Conservation (phyloP, 108 stramenopile genomes). For the Cyclotella sp. region DNA sequence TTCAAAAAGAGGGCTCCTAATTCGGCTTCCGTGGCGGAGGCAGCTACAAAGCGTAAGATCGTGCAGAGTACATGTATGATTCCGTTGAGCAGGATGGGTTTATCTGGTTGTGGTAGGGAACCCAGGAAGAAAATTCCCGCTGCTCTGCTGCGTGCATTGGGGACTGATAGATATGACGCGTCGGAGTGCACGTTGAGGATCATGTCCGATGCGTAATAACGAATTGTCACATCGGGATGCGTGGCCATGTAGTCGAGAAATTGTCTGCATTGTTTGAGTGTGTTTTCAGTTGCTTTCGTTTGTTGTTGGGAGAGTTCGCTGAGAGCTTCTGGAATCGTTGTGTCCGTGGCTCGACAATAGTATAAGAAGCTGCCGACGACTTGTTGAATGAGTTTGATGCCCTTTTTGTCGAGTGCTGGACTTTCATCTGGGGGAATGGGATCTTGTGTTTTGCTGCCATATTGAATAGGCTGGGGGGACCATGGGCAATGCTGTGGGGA, state of each 20-base stretch:
- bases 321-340: background rate
- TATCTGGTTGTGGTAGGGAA: background rate
- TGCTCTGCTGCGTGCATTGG: background rate
- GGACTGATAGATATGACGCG: background rate
- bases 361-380: background rate
- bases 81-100: background rate
- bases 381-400: background rate
- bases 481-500: no score
- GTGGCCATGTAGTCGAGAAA: no score
- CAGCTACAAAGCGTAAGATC: no score
- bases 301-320: background rate
- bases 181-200: no score
- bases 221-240: no score
- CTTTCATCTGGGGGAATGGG: background rate
- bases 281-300: background rate
- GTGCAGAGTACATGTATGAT: no score
- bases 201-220: no score
- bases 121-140: background rate
- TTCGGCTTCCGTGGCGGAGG: no score
- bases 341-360: no score
- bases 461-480: no score
- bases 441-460: no score
- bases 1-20: no score
- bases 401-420: background rate
- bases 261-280: background rate